These are phyloP conservation scores for Volutella citrinella DNA, from an alignment of 2,329 filamentous ascomycete genomes.

Conservation along the genomic window DNA sequence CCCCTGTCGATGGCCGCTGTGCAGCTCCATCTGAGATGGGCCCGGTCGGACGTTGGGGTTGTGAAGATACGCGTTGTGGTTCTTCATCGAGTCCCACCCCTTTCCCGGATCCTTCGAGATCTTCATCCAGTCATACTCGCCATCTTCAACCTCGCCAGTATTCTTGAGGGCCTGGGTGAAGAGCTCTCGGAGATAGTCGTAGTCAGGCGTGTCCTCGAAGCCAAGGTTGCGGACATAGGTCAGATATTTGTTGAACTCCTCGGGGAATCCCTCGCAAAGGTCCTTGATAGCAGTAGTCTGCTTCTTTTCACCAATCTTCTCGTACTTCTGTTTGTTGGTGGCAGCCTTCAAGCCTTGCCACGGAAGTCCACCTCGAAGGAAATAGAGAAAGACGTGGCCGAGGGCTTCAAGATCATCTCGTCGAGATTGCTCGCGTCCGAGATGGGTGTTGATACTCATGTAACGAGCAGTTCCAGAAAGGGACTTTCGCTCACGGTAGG, in stretches of 20 bases:
- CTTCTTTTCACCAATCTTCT: constrained; percentile 99
- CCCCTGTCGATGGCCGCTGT: constrained; percentile 67
- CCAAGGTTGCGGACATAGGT: constrained; percentile 96
- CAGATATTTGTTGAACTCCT: constrained; percentile 97
- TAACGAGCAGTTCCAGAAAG: constrained; percentile 95
- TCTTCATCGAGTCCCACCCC: constrained; percentile 76
- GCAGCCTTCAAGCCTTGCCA: constrained; percentile 74
- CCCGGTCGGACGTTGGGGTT: constrained; percentile 76
- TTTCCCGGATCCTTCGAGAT: constrained; percentile 79
- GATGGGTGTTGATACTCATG: constrained; percentile 99
- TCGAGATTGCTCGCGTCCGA: constrained; percentile 92
- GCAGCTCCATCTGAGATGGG: constrained; percentile 79
- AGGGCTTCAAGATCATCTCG: constrained; percentile 92
- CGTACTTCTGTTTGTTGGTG: constrained; percentile 94
- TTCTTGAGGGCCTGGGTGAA: constrained; percentile 96
- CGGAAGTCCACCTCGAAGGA: constrained; percentile 66
- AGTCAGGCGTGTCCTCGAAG: constrained; percentile 97
- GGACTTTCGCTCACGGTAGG: constrained; percentile 94
- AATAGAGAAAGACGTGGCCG: constrained; percentile 74
- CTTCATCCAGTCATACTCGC: constrained; percentile 99
- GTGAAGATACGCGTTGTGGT: constrained; percentile 65
- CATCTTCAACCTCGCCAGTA: constrained; percentile 90
- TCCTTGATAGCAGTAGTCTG: constrained; percentile 97
- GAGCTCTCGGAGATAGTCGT: constrained; percentile 93
- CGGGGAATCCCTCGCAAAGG: constrained; percentile 91